Percentiles rank a stretch among this genome's conserved stretches.
Evolutionary conservation across 1,284 basidiomycete species (phyloP).

Genomic region (Cryptococcus floricola): DNA sequence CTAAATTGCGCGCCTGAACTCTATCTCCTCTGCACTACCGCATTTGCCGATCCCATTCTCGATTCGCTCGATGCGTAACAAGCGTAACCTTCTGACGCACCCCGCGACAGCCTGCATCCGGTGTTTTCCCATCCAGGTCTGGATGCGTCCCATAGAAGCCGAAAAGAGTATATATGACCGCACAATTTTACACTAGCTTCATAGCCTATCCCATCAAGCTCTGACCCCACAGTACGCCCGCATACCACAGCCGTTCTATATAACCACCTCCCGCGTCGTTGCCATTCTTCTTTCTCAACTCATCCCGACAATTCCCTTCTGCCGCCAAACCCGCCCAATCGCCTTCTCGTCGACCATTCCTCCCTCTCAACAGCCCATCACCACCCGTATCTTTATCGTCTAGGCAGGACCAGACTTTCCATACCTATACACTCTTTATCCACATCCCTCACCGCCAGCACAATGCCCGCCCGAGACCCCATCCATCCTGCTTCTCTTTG

Average conservation of each 20-base stretch:
- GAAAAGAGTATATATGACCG: no score
- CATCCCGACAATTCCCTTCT: background rate
- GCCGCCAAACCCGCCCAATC: no score
- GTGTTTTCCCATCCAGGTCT: background rate
- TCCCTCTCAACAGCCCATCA: background rate
- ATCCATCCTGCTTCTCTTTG: slow-evolving; percentile 61
- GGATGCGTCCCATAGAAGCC: no score
- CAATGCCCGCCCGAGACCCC: slow-evolving; percentile 23
- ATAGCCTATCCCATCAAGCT: no score
- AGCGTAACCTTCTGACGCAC: background rate
- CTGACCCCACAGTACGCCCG: no score
- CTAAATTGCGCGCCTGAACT: background rate
- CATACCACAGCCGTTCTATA: background rate
- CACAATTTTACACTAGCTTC: no score
- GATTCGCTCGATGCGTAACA: background rate
- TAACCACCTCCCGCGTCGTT: background rate
- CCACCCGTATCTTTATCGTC: background rate
- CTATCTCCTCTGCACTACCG: background rate
- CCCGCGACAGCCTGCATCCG: background rate
- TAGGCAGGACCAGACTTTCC: background rate
- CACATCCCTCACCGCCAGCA: background rate
- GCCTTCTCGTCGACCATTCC: background rate
- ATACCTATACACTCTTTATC: background rate
- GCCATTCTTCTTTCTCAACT: background rate
- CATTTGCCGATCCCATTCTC: background rate